Conservation (phyloP, 805 yeast genomes). For the Vanderwaltozyma yarrowii region DNA sequence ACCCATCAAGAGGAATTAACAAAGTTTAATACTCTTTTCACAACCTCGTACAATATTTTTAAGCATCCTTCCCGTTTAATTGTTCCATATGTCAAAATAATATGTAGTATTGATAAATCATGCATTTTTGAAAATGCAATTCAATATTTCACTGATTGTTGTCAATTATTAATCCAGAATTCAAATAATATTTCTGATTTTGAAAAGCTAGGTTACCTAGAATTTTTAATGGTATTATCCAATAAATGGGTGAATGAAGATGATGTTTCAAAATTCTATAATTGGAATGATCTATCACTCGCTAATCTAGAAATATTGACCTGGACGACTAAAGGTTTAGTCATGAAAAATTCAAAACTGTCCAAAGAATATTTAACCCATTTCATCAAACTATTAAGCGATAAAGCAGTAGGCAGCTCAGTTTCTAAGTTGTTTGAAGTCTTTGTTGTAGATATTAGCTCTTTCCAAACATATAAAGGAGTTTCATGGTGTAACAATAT, state of each 20-base stretch:
- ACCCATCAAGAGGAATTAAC: conserved; percentile 38
- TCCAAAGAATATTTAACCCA: conserved; percentile 28
- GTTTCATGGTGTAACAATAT: conserved; percentile 43
- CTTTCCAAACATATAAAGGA: conserved; percentile 41
- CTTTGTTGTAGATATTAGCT: conserved; percentile 54
- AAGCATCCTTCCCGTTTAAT: conserved; percentile 26
- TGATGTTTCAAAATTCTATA: conserved; percentile 6
- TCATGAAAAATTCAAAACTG: conserved; percentile 43
- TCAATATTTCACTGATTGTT: background rate
- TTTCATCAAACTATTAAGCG: conserved; percentile 30
- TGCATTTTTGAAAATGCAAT: conserved; percentile 8
- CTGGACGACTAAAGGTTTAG: conserved; percentile 67
- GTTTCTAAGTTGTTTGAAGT: conserved; percentile 53
- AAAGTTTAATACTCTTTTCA: conserved; percentile 31
- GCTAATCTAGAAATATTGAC: conserved; percentile 42
- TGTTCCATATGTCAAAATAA: conserved; percentile 34
- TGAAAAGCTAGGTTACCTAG: conserved; percentile 22
- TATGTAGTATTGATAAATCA: conserved; percentile 43
- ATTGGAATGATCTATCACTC: conserved; percentile 10
- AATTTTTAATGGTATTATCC: conserved; percentile 17
- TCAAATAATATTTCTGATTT: conserved; percentile 5
- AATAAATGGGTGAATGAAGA: conserved; percentile 24
- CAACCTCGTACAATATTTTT: conserved; percentile 14
- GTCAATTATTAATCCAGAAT: background rate
- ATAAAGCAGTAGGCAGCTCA: conserved; percentile 26